Evolutionary conservation across 352 stramenopile genomes (phyloP).

Genomic region (Phytophthora brassicae): DNA sequence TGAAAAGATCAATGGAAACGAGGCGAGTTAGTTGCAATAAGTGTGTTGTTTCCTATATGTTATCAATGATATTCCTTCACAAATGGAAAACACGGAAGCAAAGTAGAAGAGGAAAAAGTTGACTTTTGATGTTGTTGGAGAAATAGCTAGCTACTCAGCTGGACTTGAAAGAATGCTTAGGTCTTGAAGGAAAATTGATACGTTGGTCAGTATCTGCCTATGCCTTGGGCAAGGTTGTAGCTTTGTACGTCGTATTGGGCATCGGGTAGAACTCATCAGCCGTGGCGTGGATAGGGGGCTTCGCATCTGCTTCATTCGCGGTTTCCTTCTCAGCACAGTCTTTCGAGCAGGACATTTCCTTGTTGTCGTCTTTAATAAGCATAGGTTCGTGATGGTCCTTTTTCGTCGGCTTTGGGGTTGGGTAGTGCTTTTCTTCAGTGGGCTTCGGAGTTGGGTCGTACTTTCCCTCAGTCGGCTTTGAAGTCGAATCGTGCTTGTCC

Average conservation of each 20-base stretch:
- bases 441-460: no score
- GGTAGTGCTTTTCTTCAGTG: no score
- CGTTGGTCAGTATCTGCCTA: neutral
- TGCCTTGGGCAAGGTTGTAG: constrained; percentile 4
- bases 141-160: neutral
- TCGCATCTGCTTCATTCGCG: neutral
- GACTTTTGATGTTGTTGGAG: neutral
- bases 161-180: neutral
- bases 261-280: constrained; percentile 14
- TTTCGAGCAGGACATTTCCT: neutral
- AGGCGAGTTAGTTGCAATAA: neutral
- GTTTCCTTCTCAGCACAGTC: neutral
- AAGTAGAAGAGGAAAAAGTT: neutral
- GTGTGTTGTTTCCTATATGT: constrained; percentile 15
- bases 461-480: neutral
- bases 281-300: constrained; percentile 23
- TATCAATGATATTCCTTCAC: constrained; percentile 10
- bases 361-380: neutral
- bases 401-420: neutral
- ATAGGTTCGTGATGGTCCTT: neutral
- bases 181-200: neutral
- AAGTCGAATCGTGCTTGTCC: constrained; percentile 4
- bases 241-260: constrained; percentile 36
- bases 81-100: neutral
- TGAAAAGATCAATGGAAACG: constrained; percentile 10